A percentile compares a stretch with the other conserved stretches of the same genome.
Evolutionary conservation across 1,139 yeast genomes (phyloP).

Genomic region (Kodamaea plutei): DNA sequence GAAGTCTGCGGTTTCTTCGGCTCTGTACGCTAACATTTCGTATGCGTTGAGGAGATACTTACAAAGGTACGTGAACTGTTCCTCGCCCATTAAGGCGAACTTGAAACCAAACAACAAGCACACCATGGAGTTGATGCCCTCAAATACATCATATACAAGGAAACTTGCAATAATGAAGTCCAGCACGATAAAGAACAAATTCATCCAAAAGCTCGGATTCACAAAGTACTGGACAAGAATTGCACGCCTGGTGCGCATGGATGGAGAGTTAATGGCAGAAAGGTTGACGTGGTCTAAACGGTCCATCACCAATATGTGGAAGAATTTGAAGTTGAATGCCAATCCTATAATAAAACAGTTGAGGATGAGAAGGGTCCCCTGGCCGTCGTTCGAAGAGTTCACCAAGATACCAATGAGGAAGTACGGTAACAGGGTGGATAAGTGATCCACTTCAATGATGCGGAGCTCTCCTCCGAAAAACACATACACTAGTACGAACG

Average conservation of each 20-base stretch:
- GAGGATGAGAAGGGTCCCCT: constrained; percentile 48
- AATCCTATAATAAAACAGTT: constrained; percentile 39
- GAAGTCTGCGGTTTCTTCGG: constrained; percentile 8
- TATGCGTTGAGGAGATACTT: constrained; percentile 52
- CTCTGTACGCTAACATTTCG: constrained; percentile 44
- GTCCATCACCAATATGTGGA: constrained; percentile 71
- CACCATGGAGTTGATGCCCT: constrained; percentile 46
- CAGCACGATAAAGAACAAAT: constrained; percentile 38
- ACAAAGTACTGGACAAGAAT: constrained; percentile 20
- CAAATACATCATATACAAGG: constrained; percentile 57
- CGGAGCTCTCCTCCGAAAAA: constrained; percentile 71
- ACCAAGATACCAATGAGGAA: constrained; percentile 54
- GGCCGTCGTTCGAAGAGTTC: constrained; percentile 31
- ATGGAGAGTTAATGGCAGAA: constrained; percentile 27
- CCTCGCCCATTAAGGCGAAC: constrained; percentile 62
- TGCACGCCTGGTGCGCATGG: constrained; percentile 26
- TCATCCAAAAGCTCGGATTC: constrained; percentile 25
- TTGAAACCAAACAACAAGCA: constrained; percentile 71
- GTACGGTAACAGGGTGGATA: constrained; percentile 50
- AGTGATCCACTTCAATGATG: constrained; percentile 63
- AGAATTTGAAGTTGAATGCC: constrained; percentile 56
- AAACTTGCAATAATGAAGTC: constrained; percentile 54
- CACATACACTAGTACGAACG: constrained; percentile 35
- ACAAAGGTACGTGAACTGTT: constrained; percentile 44
- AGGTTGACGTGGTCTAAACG: constrained; percentile 54